Conservation (phyloP, 371 early-diverging fungal genomes). For the Mortierella sp. region DNA sequence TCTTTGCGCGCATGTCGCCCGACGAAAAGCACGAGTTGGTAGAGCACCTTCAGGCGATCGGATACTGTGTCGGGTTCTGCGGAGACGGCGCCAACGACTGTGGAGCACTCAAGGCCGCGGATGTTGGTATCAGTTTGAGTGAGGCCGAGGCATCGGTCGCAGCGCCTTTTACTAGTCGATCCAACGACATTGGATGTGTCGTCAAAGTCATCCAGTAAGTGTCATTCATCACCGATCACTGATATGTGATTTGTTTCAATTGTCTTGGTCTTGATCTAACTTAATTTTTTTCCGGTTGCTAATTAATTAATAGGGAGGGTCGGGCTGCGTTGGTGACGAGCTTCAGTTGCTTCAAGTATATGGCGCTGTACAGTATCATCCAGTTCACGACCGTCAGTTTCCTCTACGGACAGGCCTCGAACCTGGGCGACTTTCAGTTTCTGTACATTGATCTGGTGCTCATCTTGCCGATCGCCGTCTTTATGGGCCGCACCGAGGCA, state of each 20-base stretch:
- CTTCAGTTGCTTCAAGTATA: constrained; percentile 98
- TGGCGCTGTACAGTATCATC: constrained; percentile 93
- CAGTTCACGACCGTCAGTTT: constrained; percentile 91
- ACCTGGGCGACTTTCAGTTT: constrained; percentile 95
- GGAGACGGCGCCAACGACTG: constrained; percentile 99
- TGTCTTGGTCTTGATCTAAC: not conserved
- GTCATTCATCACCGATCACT: no score
- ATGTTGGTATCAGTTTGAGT: constrained; percentile 97
- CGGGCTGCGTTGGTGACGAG: constrained; percentile 98
- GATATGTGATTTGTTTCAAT: no score
- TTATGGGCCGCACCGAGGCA: constrained; percentile 91
- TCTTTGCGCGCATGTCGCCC: constrained; percentile 99
- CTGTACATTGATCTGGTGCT: constrained; percentile 91
- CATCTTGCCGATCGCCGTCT: constrained; percentile 92
- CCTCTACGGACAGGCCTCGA: constrained; percentile 87
- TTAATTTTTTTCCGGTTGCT: not conserved
- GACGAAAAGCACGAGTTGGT: constrained; percentile 98
- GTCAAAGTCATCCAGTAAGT: constrained; percentile 86
- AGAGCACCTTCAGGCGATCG: constrained; percentile 87
- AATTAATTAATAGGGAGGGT: constrained; percentile 82
- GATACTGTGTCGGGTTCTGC: constrained; percentile 95
- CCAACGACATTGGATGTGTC: constrained; percentile 93
- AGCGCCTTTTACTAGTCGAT: constrained; percentile 95
- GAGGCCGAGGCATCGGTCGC: constrained; percentile 98
- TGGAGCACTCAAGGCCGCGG: constrained; percentile 98